Conservation (phyloP, 2,329 filamentous ascomycete species). For the Trichothecium roseum region DNA sequence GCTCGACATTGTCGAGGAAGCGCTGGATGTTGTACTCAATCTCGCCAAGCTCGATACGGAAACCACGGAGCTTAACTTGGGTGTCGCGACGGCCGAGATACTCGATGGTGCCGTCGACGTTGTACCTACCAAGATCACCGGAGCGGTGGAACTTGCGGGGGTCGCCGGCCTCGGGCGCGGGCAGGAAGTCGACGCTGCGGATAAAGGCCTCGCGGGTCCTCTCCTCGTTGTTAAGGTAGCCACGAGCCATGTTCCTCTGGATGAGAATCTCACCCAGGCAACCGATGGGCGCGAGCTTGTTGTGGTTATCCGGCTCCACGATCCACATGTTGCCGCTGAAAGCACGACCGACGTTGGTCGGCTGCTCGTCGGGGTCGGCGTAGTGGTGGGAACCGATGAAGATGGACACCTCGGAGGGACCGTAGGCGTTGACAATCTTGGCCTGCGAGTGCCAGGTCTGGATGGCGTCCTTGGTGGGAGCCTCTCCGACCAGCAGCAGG, state of each 20-base stretch:
- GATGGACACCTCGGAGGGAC: slow-evolving; percentile 28
- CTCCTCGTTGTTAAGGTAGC: slow-evolving; percentile 11
- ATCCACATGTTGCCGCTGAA: slow-evolving; percentile 9
- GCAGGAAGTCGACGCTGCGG: slow-evolving; percentile 1
- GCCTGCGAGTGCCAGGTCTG: slow-evolving; percentile 12
- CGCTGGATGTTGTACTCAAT: slow-evolving; percentile 4
- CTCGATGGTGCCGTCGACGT: slow-evolving; percentile 2
- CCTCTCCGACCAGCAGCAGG: slow-evolving; percentile 11
- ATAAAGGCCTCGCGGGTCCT: slow-evolving; percentile 10
- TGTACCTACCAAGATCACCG: slow-evolving; percentile 2
- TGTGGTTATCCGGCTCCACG: slow-evolving; percentile 8
- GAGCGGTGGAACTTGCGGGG: slow-evolving; percentile 9
- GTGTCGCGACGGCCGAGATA: slow-evolving; percentile 13
- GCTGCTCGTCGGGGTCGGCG: not conserved
- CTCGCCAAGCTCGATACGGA: slow-evolving; percentile 30
- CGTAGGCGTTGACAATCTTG: slow-evolving; percentile 27
- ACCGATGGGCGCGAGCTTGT: slow-evolving; percentile 11
- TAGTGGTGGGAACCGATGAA: slow-evolving; percentile 1
- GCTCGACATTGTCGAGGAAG: not conserved
- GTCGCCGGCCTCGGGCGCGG: not conserved
- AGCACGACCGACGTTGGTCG: slow-evolving; percentile 2
- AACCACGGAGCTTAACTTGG: slow-evolving; percentile 40
- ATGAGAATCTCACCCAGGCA: slow-evolving; percentile 13
- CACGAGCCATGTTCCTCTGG: slow-evolving; percentile 10
- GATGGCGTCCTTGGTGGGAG: slow-evolving; percentile 20